Conservation (phyloP, 441 rosid species). For the Geranium incanum region DNA sequence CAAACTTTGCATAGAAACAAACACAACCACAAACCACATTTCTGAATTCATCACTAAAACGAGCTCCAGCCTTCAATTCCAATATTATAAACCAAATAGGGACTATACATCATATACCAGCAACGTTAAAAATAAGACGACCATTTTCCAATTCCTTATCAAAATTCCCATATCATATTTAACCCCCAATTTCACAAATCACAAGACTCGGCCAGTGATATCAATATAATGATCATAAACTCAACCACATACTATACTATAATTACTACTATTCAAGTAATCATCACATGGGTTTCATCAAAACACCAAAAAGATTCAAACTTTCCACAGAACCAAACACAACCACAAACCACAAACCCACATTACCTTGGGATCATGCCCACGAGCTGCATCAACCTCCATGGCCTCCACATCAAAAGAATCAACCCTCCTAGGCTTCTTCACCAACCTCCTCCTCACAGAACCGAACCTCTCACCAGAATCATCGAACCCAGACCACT, state of each 20-base stretch:
- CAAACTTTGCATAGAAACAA: background rate
- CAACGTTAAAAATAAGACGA: background rate
- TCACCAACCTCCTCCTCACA: conserved; percentile 66
- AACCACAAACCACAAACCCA: background rate
- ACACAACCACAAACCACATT: background rate
- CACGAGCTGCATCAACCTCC: conserved; percentile 65
- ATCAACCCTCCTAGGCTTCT: conserved; percentile 64
- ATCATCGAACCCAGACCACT: conserved; percentile 30
- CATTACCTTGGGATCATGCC: conserved; percentile 48
- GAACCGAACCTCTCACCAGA: conserved; percentile 43
- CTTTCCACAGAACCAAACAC: background rate
- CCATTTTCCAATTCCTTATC: background rate
- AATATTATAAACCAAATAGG: background rate
- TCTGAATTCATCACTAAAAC: conserved; percentile 1
- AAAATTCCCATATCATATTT: background rate
- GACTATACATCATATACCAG: background rate
- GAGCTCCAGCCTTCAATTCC: background rate
- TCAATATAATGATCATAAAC: background rate
- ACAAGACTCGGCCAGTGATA: background rate
- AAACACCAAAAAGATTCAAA: background rate
- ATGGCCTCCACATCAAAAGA: conserved; percentile 96
- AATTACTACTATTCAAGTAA: background rate
- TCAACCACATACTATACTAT: background rate
- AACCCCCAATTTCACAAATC: background rate
- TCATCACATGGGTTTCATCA: background rate